These are phyloP conservation scores for Metschnikowia cerradonensis DNA, from an alignment of 805 yeast genomes.

Conservation along the genomic window DNA sequence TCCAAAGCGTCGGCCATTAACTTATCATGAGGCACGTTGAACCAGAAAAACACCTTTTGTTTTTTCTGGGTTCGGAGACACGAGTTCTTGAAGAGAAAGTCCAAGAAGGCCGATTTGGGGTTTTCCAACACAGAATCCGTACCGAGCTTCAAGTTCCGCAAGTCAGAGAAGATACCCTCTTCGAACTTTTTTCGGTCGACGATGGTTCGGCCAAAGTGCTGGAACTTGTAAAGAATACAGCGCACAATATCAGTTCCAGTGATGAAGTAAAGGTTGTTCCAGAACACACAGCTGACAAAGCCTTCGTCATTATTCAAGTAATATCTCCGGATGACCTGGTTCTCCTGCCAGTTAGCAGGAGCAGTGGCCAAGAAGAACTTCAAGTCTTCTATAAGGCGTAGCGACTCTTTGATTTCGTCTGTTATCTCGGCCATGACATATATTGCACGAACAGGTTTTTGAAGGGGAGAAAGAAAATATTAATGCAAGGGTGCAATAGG, in stretches of 20 bases:
- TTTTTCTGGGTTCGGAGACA: constrained; percentile 93
- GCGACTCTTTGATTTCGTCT: constrained; percentile 39
- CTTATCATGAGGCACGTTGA: constrained; percentile 89
- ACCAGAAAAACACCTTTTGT: constrained; percentile 96
- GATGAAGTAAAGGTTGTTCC: constrained; percentile 85
- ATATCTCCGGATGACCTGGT: constrained; percentile 82
- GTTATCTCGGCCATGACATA: constrained; percentile 10
- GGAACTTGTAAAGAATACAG: constrained; percentile 82
- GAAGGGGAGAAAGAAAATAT: background rate
- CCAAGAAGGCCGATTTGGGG: constrained; percentile 80
- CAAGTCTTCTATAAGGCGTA: constrained; percentile 66
- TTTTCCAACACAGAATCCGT: constrained; percentile 82
- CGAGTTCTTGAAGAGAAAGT: constrained; percentile 77
- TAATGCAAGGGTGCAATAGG: background rate
- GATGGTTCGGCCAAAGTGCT: constrained; percentile 83
- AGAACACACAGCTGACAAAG: constrained; percentile 85
- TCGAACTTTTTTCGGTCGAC: constrained; percentile 90
- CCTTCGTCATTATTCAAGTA: constrained; percentile 85
- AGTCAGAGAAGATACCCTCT: constrained; percentile 91
- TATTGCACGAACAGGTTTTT: background rate
- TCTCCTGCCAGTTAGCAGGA: constrained; percentile 89
- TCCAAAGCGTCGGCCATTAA: constrained; percentile 91
- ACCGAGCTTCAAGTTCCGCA: constrained; percentile 81
- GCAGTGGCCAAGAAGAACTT: constrained; percentile 89
- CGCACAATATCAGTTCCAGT: constrained; percentile 97